phyloP scores from a whole-genome alignment of 495 filamentous ascomycete genomes.

The Letharia lupina region DNA sequence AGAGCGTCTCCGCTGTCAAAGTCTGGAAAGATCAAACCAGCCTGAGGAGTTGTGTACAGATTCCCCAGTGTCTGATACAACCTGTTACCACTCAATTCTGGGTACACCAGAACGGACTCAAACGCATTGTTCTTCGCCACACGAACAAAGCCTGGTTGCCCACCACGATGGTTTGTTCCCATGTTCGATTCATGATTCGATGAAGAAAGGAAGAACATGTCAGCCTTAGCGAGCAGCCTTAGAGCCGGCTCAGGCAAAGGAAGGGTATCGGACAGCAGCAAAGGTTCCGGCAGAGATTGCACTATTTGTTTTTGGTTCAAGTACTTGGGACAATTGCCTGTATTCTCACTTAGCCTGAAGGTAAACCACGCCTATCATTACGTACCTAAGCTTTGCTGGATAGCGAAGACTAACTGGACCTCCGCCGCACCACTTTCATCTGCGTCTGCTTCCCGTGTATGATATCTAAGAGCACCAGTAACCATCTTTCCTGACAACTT shows the following conservation, averaged over 20 bases:
- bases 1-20: slow-evolving; percentile 62
- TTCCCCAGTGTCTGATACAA: slow-evolving; percentile 79
- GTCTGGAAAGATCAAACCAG: slow-evolving; percentile 61
- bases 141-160: slow-evolving; percentile 63
- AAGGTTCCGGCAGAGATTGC: slow-evolving; percentile 44
- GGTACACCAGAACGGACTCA: slow-evolving; percentile 54
- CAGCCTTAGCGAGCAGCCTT: slow-evolving; percentile 52
- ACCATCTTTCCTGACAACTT: slow-evolving; percentile 61
- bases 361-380: slow-evolving; percentile 3
- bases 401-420: slow-evolving; percentile 55
- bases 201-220: slow-evolving; percentile 69
- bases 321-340: slow-evolving; percentile 75
- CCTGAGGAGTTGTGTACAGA: slow-evolving; percentile 51
- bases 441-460: slow-evolving; percentile 21
- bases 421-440: slow-evolving; percentile 35
- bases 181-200: slow-evolving; percentile 54
- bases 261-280: slow-evolving; percentile 40
- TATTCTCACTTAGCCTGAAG: neutral
- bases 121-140: slow-evolving; percentile 45
- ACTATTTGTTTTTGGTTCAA: slow-evolving; percentile 61
- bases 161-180: slow-evolving; percentile 81
- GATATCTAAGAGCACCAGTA: slow-evolving; percentile 41
- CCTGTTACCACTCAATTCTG: slow-evolving; percentile 74
- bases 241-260: slow-evolving; percentile 42
- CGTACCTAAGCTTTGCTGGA: slow-evolving; percentile 59